Base-by-base conservation (phyloP, 2,329 filamentous ascomycete species). In the Xylaria sp. region DNA sequence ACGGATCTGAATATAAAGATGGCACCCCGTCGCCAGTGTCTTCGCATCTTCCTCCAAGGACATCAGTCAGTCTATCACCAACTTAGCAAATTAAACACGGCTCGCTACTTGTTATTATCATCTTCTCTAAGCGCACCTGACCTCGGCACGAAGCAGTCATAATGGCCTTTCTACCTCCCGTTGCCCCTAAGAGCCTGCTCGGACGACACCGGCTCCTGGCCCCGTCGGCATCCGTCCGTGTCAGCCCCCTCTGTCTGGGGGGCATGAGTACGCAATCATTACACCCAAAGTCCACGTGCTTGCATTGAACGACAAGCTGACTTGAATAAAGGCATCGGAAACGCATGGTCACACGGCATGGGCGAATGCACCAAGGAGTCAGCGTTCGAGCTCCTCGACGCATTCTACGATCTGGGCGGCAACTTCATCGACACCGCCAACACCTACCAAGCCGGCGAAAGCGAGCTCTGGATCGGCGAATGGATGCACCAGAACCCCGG, bases 361-460 rank as follows among this genome's bases (percentile, higher is more conserved):
- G 61, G 60, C 3, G 49, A 46, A 41, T 63, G 49, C 4, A 48
- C 49, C 25, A 63, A 63, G 39, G 61, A 56, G 39, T 55, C 61
- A 1, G 49, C 61, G 5, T 63, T 63, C 13, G 51, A 56, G 13
- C 51, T 63, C 41, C 61, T 90, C 2, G 88, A 90, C 70, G 82
- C 82, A 67, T 90, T 85, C 78, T 83, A 81, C 54, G 82, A 82
- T 13, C 80, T 84, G 0, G 89, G 89, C 5, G 89, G 89, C n/a
- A 91, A 91, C 80, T 90, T 91, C 77, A 89, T 91, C 75, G 89
- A 91, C 76, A 91, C 88, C 0, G 79, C 86, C 71, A 87, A 85
- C 79, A 82, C 82, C 71, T 90, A 89, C 77, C 85, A 89, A 72
- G 71, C 83, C 68, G 86, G 86, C 58, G 80, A 89, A 73, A 88